Conservation (phyloP, 441 rosid genomes). For the Adansonia madagascariensis region DNA sequence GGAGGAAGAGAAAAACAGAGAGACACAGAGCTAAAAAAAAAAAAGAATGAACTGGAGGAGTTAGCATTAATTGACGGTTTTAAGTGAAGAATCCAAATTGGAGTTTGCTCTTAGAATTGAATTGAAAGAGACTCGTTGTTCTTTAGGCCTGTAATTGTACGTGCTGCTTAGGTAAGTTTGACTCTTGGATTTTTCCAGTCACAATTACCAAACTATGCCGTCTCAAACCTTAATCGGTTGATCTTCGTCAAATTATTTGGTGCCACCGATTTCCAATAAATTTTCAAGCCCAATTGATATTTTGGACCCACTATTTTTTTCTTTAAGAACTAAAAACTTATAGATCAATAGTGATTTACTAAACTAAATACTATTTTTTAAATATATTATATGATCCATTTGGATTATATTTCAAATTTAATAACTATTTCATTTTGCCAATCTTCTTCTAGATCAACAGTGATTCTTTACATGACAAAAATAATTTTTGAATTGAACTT, state of each 20-base stretch:
- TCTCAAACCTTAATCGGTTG: not conserved
- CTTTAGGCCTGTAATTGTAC: not conserved
- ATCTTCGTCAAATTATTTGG: not conserved
- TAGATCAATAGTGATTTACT: too few relatives aligned
- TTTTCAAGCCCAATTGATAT: not conserved
- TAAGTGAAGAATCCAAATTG: not conserved
- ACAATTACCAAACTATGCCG: not conserved
- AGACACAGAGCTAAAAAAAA: too few relatives aligned
- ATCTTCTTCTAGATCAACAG: too few relatives aligned
- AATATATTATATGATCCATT: too few relatives aligned
- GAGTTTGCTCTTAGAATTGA: not conserved
- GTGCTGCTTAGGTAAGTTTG: not conserved
- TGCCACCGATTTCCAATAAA: not conserved
- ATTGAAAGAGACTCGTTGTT: constrained; percentile 11
- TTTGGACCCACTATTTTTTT: not conserved
- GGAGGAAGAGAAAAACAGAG: too few relatives aligned
- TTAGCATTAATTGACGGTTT: not conserved
- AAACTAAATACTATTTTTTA: too few relatives aligned
- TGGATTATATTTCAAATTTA: too few relatives aligned
- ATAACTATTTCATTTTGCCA: too few relatives aligned
- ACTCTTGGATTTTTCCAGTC: not conserved
- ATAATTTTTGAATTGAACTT: not conserved
- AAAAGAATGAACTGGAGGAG: not conserved
- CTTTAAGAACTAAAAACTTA: too few relatives aligned
- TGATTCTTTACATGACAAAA: too few relatives aligned